phyloP scores from a whole-genome alignment of 306 rosid genomes.

The Cucumis cinereus region DNA sequence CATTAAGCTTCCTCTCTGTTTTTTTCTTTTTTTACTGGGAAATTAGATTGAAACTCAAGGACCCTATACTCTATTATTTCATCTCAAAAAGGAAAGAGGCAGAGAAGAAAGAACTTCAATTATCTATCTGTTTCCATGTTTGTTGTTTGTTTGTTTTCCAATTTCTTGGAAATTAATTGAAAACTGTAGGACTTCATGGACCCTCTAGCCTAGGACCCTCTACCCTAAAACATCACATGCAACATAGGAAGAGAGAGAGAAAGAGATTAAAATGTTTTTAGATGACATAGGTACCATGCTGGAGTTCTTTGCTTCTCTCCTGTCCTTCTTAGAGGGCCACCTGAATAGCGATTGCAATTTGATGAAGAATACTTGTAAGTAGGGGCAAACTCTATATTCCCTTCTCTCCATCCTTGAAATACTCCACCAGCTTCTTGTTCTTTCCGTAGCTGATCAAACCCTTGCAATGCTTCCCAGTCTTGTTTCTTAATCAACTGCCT shows the following conservation, averaged over 20 bases:
- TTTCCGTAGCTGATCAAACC: slow-evolving; percentile 68
- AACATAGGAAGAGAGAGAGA: background rate
- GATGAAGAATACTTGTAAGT: slow-evolving; percentile 68
- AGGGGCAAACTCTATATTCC: slow-evolving; percentile 77
- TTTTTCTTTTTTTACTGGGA: background rate
- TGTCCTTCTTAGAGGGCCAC: slow-evolving; percentile 43
- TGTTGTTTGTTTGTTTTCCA: background rate
- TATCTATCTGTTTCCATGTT: background rate
- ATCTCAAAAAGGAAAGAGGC: background rate
- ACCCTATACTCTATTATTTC: background rate
- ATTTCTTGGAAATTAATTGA: background rate
- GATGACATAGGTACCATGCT: slow-evolving; percentile 49
- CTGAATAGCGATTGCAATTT: slow-evolving; percentile 55
- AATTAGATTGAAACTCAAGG: background rate
- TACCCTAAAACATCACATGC: background rate
- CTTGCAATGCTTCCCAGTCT: slow-evolving; percentile 79
- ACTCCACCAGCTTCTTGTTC: slow-evolving; percentile 66
- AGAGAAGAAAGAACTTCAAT: background rate
- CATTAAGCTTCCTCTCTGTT: background rate
- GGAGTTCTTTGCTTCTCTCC: slow-evolving; percentile 97
- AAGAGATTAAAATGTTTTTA: background rate
- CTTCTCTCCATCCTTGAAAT: slow-evolving; percentile 92
- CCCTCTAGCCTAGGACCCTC: background rate
- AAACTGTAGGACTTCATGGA: background rate
- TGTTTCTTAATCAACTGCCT: slow-evolving; percentile 57